These are phyloP conservation scores for Colletotrichum sp. DNA, from an alignment of 2,329 filamentous ascomycete species.

Conservation along the genomic window DNA sequence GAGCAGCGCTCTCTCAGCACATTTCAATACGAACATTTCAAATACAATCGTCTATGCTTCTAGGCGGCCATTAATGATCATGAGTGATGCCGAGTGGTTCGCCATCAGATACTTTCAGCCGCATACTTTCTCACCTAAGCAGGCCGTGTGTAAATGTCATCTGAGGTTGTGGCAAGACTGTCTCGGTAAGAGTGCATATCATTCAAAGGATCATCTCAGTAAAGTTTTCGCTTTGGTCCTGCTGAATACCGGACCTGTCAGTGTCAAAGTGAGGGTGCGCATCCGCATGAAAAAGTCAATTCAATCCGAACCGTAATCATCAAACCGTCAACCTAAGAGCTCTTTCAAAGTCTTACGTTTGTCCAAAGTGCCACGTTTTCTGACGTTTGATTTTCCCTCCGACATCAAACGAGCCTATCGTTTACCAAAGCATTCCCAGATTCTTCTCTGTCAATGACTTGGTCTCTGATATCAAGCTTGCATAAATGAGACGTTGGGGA, in stretches of 20 bases:
- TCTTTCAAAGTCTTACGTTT: not conserved
- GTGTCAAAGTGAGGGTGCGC: not conserved
- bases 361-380: not conserved
- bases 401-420: not conserved
- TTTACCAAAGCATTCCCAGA: not conserved
- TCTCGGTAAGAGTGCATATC: not conserved
- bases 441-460: not conserved
- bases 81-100: not conserved
- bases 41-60: not conserved
- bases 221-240: not conserved
- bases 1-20: not conserved
- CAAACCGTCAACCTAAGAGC: not conserved
- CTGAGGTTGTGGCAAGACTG: not conserved
- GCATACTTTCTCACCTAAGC: accelerated
- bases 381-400: not conserved
- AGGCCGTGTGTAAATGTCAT: not conserved
- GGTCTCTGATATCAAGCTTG: not conserved
- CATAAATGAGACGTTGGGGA: not conserved
- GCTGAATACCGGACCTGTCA: not conserved
- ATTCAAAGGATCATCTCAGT: not conserved
- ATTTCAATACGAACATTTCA: not conserved
- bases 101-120: not conserved
- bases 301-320: not conserved
- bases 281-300: not conserved
- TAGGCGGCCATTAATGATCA: accelerated